These are phyloP conservation scores for Penicillium sp. DNA, from an alignment of 2,329 filamentous ascomycete genomes.

Conservation along the genomic window DNA sequence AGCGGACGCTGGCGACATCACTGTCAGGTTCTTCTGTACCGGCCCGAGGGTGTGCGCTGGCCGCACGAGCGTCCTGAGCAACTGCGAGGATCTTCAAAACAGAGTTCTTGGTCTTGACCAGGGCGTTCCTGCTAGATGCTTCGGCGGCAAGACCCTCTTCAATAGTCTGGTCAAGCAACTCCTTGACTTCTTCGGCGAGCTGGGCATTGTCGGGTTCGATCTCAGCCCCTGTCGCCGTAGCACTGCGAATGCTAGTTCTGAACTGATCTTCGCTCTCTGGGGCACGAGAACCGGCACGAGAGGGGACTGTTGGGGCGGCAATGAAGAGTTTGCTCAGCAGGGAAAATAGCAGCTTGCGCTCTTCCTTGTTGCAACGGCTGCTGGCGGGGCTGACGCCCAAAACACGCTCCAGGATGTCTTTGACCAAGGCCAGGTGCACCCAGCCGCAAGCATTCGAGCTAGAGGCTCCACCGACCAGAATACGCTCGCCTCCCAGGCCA, in stretches of 20 bases:
- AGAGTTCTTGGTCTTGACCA: conserved; percentile 47
- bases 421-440: conserved; percentile 76
- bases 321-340: conserved; percentile 82
- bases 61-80: conserved; percentile 47
- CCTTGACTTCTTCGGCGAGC: conserved; percentile 55
- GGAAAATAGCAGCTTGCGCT: conserved; percentile 76
- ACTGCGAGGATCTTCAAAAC: conserved; percentile 45
- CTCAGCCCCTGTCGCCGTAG: conserved; percentile 51
- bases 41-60: conserved; percentile 33
- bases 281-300: conserved; percentile 37
- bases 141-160: conserved; percentile 44
- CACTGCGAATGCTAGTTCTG: conserved; percentile 49
- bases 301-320: conserved; percentile 58
- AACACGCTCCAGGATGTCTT: conserved; percentile 72
- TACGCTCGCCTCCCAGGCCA: conserved; percentile 55
- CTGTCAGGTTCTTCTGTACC: conserved; percentile 32
- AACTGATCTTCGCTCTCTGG: conserved; percentile 61
- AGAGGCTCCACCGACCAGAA: conserved; percentile 53
- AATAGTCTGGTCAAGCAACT: conserved; percentile 58
- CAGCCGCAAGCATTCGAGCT: conserved; percentile 62
- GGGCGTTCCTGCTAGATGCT: conserved; percentile 45
- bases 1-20: conserved; percentile 32
- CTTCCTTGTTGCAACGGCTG: conserved; percentile 58
- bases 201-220: conserved; percentile 53
- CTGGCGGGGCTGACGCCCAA: conserved; percentile 47